These are phyloP conservation scores for Friedmanniomyces simplex DNA, from an alignment of 495 filamentous ascomycete species.

Conservation along the genomic window DNA sequence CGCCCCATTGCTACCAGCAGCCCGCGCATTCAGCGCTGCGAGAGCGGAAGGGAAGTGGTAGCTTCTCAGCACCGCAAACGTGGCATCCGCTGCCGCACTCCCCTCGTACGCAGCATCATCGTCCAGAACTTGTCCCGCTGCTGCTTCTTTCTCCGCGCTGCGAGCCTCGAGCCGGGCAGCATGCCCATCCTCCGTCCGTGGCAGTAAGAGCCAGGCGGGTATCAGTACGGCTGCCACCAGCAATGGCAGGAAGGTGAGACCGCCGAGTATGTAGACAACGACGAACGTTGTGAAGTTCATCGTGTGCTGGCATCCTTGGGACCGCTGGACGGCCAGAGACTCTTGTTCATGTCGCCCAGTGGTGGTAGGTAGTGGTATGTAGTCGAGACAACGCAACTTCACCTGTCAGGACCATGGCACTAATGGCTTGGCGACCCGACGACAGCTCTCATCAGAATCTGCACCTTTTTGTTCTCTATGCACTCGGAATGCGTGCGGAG, in stretches of 20 bases:
- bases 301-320: neutral
- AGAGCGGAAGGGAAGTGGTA: conserved; percentile 37
- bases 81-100: neutral
- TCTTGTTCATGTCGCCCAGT: too few relatives aligned
- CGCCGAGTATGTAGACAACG: conserved; percentile 74
- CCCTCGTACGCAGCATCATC: neutral
- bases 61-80: conserved; percentile 84
- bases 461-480: too few relatives aligned
- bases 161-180: neutral
- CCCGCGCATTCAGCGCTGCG: conserved; percentile 8
- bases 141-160: neutral
- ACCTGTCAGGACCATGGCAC: too few relatives aligned
- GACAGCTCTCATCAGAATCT: too few relatives aligned
- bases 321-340: neutral
- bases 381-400: too few relatives aligned
- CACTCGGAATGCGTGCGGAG: too few relatives aligned
- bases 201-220: conserved; percentile 13
- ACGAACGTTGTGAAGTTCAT: conserved; percentile 58
- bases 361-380: too few relatives aligned
- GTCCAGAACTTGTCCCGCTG: neutral
- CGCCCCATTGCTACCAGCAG: neutral
- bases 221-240: conserved; percentile 48
- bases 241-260: conserved; percentile 80
- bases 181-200: conserved; percentile 4
- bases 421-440: too few relatives aligned